Evolutionary conservation across 2,329 filamentous ascomycete species (phyloP), one percentile per base, ranked within the genome.

Genomic region (Alternaria gansuensis): DNA sequence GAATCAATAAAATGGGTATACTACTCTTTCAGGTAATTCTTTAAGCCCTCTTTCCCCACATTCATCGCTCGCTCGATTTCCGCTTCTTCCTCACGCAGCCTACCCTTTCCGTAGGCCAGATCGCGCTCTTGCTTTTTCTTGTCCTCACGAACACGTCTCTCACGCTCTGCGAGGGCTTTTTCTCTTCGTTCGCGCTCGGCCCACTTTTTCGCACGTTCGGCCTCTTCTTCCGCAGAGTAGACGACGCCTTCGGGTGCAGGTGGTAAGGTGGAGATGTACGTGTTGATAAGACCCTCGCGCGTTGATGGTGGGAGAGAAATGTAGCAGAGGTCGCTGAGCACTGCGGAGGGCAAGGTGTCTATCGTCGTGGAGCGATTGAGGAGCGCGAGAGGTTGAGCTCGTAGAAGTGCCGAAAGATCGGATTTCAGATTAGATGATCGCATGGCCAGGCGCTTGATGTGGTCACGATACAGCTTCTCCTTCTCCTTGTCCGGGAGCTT

Each of bases 381-480:
- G 2, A 80, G 67, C 2, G 82, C 81, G 4, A 83, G 69, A 0
- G 90, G 85, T 40, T 90, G 81, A 5, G 83, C 80, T 64, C 86
- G 88, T 13, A 95, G 81, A 7, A 94, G 78, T 4, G 82, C 81
- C 10, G 84, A 84, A 5, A 95, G 81, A 67, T 94, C 91, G 4
- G 87, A 83, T 73, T 91, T 93, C 29, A 89, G 84, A 4, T 86
- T 85, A 0, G 87, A 81, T 51, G 85, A 84, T 0, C 90, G 83
- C 68, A 91, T 81, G 72, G 90, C 82, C 17, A 93, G 77, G 7
- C 89, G 82, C 61, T 80, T 84, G 64, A 92, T 80, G 70, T 92
- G 87, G 57, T 95, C 91, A 55, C 91, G 85, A 74, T 94, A 96
- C 51, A 87, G 82, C 78, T 90, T 93, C 73, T 96, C 92, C 33